Conservation (phyloP, 371 early-diverging fungal genomes). For the Saksenaea oblongispora region DNA sequence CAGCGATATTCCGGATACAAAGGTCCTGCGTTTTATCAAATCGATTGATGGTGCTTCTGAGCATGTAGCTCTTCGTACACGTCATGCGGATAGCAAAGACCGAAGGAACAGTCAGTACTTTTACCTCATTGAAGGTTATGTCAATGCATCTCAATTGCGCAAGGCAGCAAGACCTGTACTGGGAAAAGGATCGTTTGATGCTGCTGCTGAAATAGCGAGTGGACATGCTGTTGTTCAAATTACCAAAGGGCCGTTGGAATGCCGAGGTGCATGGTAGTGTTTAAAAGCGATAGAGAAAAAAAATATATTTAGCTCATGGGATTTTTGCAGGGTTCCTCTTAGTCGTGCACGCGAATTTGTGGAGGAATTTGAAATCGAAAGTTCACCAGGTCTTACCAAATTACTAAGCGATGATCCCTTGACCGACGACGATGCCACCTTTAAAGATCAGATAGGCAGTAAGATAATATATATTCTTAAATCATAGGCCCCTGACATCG, state of each 20-base stretch:
- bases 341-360: constrained; percentile 40
- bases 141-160: constrained; percentile 57
- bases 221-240: constrained; percentile 25
- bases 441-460: background rate
- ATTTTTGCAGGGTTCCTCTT: constrained; percentile 44
- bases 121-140: constrained; percentile 50
- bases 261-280: constrained; percentile 52
- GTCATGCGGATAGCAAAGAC: constrained; percentile 24
- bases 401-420: constrained; percentile 37
- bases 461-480: background rate
- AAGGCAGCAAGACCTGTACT: constrained; percentile 52
- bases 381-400: constrained; percentile 31
- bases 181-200: constrained; percentile 52
- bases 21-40: constrained; percentile 34
- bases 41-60: constrained; percentile 37
- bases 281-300: too few relatives aligned
- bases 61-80: constrained; percentile 32
- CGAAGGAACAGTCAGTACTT: constrained; percentile 23
- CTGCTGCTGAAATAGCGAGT: constrained; percentile 23
- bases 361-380: constrained; percentile 36
- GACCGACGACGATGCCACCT: background rate
- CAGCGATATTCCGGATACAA: constrained; percentile 34
- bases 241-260: constrained; percentile 42
- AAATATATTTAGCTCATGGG: too few relatives aligned
- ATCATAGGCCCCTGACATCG: background rate